Percentiles rank a stretch among this genome's conserved stretches.
phyloP scores from a whole-genome alignment of 176 grass and related monocot species.

The Ensete ventricosum region DNA sequence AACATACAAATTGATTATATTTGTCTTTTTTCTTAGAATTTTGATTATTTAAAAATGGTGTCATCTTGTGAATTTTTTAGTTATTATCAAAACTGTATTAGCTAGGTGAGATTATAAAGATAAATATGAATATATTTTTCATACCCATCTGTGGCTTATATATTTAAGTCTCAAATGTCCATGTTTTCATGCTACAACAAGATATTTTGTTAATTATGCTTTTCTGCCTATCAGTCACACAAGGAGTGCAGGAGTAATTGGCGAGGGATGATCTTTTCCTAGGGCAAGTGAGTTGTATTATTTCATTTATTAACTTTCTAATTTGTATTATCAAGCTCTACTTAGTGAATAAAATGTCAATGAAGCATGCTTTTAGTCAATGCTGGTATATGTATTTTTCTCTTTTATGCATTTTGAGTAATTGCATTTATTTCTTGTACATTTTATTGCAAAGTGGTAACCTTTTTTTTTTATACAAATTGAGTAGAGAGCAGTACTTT shows the following conservation, averaged over 20 bases:
- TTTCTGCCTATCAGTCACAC: constrained; percentile 5
- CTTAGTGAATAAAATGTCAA: no score
- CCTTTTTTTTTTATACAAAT: background rate
- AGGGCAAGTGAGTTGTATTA: constrained; percentile 12
- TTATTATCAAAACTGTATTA: background rate
- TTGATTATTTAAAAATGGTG: no score
- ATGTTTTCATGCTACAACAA: background rate
- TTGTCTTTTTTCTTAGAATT: no score
- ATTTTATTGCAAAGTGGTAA: background rate
- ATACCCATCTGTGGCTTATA: background rate
- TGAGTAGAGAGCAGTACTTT: background rate
- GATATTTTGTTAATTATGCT: background rate
- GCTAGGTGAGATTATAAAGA: no score
- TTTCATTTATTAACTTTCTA: background rate
- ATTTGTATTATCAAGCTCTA: no score
- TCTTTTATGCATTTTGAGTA: background rate
- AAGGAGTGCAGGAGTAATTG: constrained; percentile 4
- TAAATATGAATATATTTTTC: no score
- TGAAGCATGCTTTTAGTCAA: no score
- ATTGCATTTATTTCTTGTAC: constrained; percentile 1
- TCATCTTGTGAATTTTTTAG: no score
- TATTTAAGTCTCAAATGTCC: background rate
- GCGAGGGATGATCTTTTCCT: constrained; percentile 9
- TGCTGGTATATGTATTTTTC: background rate
- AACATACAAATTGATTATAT: no score